Conservation (phyloP, 2,329 filamentous ascomycete genomes). For the Fusarium longipes region DNA sequence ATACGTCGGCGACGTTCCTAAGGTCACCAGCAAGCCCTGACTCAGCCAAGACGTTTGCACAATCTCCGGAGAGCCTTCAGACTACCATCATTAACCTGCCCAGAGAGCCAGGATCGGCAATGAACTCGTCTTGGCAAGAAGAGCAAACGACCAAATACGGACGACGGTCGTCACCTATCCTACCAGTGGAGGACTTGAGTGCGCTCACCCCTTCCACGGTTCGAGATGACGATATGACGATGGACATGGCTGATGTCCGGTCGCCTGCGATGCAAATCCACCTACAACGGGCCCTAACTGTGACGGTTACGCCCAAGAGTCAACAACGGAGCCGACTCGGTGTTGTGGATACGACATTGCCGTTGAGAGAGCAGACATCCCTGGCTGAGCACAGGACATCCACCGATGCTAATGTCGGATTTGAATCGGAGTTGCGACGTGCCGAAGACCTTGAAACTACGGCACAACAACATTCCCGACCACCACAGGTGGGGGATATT, state of each 20-base stretch:
- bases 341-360: constrained; percentile 27
- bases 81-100: background rate
- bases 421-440: constrained; percentile 18
- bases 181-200: constrained; percentile 54
- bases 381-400: constrained; percentile 59
- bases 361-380: constrained; percentile 49
- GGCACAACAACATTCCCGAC: constrained; percentile 54
- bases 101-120: constrained; percentile 12
- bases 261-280: constrained; percentile 60
- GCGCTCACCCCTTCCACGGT: constrained; percentile 50
- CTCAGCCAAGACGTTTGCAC: background rate
- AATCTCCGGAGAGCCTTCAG: constrained; percentile 19
- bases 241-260: constrained; percentile 60
- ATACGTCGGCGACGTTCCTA: background rate
- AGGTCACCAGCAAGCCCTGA: constrained; percentile 15
- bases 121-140: constrained; percentile 13
- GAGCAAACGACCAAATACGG: constrained; percentile 17
- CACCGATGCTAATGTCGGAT: constrained; percentile 18
- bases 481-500: constrained; percentile 68
- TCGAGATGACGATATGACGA: constrained; percentile 56
- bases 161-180: constrained; percentile 62
- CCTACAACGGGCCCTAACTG: constrained; percentile 55
- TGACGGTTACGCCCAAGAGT: constrained; percentile 44
- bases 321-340: constrained; percentile 29
- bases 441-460: constrained; percentile 24